Conservation (phyloP, 352 stramenopile species). For the Phytophthora cryptogea region DNA sequence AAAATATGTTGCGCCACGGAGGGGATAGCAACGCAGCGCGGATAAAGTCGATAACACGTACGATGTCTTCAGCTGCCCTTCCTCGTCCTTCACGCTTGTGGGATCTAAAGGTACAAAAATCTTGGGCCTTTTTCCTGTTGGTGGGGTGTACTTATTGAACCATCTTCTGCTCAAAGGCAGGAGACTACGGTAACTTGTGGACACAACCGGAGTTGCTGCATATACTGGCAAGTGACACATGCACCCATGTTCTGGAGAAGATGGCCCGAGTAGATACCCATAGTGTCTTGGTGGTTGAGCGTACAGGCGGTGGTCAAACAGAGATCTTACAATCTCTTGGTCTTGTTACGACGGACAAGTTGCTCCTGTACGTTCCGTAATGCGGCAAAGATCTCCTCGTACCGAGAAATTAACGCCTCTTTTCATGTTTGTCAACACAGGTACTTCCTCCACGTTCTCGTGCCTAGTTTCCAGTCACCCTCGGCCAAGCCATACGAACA, state of each 20-base stretch:
- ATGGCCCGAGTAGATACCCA: constrained; percentile 32
- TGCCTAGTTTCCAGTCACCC: constrained; percentile 16
- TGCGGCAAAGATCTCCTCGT: neutral
- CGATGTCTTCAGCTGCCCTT: constrained; percentile 27
- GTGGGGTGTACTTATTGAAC: neutral
- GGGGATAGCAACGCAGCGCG: constrained; percentile 4
- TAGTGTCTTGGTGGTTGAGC: constrained; percentile 31
- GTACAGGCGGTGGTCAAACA: neutral
- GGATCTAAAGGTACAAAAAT: constrained; percentile 26
- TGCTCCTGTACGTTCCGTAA: constrained; percentile 40
- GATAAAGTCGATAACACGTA: constrained; percentile 26
- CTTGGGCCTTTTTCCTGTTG: neutral
- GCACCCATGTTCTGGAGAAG: constrained; percentile 32
- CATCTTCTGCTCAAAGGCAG: constrained; percentile 27
- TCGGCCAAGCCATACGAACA: constrained; percentile 40
- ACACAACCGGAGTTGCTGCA: constrained; percentile 35
- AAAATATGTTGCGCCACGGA: constrained; percentile 6
- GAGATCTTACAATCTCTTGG: constrained; percentile 27
- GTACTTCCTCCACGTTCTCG: constrained; percentile 41
- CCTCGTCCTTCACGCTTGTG: constrained; percentile 28
- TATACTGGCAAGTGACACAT: constrained; percentile 35
- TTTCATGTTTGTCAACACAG: constrained; percentile 11
- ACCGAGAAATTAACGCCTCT: neutral
- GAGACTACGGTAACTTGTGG: constrained; percentile 53
- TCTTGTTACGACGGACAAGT: constrained; percentile 44